phyloP scores from a whole-genome alignment of 805 yeast genomes.

The Pichia manshurica region DNA sequence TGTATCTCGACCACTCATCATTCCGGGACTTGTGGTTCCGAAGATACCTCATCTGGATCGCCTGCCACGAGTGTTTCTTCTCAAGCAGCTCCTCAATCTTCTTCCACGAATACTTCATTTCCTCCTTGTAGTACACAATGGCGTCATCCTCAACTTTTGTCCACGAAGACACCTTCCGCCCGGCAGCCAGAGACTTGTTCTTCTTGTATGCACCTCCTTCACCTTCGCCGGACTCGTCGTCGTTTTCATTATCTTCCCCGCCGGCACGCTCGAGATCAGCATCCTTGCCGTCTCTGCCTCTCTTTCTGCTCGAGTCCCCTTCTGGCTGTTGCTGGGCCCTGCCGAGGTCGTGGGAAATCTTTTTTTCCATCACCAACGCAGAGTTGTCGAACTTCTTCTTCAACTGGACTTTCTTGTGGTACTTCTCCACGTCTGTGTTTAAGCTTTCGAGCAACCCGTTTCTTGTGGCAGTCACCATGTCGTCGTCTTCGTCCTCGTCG shows the following conservation, averaged over 20 bases:
- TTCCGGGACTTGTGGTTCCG: conserved; percentile 34
- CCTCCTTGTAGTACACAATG: conserved; percentile 34
- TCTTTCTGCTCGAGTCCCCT: conserved; percentile 6
- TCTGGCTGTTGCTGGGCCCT: background rate
- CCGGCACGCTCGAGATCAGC: no score
- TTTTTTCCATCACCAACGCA: conserved; percentile 3
- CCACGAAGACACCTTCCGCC: conserved; percentile 23
- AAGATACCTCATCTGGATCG: conserved; percentile 42
- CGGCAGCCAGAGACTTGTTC: background rate
- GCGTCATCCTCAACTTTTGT: conserved; percentile 34
- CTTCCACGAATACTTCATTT: conserved; percentile 34
- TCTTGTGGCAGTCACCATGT: background rate
- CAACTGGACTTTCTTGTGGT: conserved; percentile 27
- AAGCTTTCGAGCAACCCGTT: conserved; percentile 20
- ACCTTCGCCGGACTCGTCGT: background rate
- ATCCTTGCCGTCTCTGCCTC: background rate
- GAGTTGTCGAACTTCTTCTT: conserved; percentile 12
- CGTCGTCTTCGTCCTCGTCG: conserved; percentile 5
- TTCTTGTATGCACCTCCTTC: background rate
- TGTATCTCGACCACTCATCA: conserved; percentile 32
- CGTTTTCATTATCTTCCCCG: background rate
- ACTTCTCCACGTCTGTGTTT: conserved; percentile 26
- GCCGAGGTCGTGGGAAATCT: conserved; percentile 5
- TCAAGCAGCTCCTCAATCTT: conserved; percentile 31
- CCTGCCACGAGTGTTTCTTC: conserved; percentile 38